Conservation (phyloP, 768 basidiomycete genomes). For the Mrakia gelida region DNA sequence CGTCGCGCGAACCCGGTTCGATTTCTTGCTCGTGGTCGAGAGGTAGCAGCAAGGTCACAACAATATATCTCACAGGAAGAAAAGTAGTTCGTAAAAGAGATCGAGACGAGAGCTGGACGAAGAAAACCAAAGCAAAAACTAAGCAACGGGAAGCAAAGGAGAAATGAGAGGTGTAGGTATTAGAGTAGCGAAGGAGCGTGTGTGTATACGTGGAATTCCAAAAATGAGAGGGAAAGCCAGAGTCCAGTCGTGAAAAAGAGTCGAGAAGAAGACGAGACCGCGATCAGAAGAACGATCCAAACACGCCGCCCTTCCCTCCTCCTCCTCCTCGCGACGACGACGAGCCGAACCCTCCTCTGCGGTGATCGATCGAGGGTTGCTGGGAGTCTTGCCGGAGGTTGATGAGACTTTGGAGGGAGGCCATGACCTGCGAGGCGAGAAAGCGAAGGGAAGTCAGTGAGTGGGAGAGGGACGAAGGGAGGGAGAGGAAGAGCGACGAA, state of each 20-base stretch:
- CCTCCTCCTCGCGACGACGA: background rate
- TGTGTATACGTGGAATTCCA: too few species aligned
- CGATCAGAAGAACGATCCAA: background rate
- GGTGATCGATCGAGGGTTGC: constrained; percentile 8
- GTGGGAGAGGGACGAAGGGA: background rate
- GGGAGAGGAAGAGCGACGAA: background rate
- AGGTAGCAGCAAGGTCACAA: too few species aligned
- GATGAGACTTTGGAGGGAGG: constrained; percentile 85
- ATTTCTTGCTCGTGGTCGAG: too few species aligned
- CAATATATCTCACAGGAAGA: too few species aligned
- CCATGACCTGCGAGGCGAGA: constrained; percentile 59
- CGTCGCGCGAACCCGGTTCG: too few species aligned
- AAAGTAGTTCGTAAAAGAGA: too few species aligned
- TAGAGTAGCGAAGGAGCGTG: too few species aligned
- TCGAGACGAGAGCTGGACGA: too few species aligned
- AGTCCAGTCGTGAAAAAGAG: background rate
- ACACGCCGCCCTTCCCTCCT: background rate
- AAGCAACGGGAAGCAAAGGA: too few species aligned
- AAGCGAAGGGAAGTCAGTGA: constrained; percentile 14
- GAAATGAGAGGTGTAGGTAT: too few species aligned
- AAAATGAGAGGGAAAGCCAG: too few species aligned
- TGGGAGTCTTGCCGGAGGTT: constrained; percentile 69
- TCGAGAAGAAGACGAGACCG: background rate
- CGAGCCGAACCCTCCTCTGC: constrained; percentile 6
- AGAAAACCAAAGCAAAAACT: too few species aligned